phyloP scores from a whole-genome alignment of 768 basidiomycete species.

The Suillus sp. region DNA sequence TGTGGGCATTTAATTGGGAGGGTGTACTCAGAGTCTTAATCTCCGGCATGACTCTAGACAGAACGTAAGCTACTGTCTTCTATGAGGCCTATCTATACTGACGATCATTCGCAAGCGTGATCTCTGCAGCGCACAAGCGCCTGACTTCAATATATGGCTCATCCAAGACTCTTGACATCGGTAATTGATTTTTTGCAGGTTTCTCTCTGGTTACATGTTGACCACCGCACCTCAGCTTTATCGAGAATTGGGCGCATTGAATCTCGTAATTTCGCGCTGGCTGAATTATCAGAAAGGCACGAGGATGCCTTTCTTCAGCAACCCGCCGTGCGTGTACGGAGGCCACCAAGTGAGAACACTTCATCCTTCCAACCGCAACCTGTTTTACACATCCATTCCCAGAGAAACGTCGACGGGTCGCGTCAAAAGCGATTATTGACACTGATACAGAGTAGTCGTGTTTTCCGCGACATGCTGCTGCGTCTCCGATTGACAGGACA shows the following conservation, averaged over 20 bases:
- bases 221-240: neutral
- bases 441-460: constrained; percentile 7
- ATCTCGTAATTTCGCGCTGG: neutral
- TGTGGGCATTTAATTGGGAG: constrained; percentile 64
- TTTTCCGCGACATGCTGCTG: neutral
- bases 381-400: neutral
- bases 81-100: constrained; percentile 11
- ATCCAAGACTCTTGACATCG: constrained; percentile 14
- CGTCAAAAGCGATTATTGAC: neutral
- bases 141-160: constrained; percentile 33
- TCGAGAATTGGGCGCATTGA: constrained; percentile 3
- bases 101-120: constrained; percentile 15
- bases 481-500: neutral
- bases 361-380: neutral
- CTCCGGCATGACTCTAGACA: constrained; percentile 39
- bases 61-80: constrained; percentile 25
- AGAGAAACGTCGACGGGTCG: constrained; percentile 9
- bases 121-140: constrained; percentile 31
- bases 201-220: neutral
- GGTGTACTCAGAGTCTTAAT: constrained; percentile 57
- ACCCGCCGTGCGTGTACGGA: constrained; percentile 10
- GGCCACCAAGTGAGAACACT: constrained; percentile 10
- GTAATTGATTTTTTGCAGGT: neutral
- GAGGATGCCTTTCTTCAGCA: constrained; percentile 9
- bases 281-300: neutral